Evolutionary conservation across 2,329 filamentous ascomycete species (phyloP), one percentile per base, ranked within the genome.

Genomic region (Aspergillus ochraceoroseus): DNA sequence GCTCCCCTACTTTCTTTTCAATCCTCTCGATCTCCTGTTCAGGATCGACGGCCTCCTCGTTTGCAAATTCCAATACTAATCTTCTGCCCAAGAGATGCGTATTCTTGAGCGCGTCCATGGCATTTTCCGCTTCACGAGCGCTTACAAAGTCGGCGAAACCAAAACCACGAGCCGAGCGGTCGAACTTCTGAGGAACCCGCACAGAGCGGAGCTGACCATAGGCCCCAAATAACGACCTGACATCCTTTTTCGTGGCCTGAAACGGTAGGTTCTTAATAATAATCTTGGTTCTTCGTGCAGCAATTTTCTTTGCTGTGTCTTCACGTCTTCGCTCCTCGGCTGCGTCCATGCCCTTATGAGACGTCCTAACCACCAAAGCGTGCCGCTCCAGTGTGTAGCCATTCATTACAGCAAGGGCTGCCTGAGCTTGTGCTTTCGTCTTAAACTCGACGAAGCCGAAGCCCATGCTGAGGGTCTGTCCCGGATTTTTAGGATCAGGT

Each of bases 201-300:
- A 98, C 87, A 38, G 88, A 90, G 58, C 87, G 84, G 48, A 98
- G 79, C 63, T 95, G 84, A 31, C 92, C 94, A 67, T 95, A 96
- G 23, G 87, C 82, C 47, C 85, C 81, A 62, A 96, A 89, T 28
- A 96, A 74, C 38, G 83, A 74, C 48, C 87, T 80, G 43, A 98
- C 76, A 62, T 98, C 92, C 65, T 94, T 92, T 72, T 95, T 95
- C 38, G 82, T 84, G 33, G 86, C 84, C 70, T 96, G 87, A 71
- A 98, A 98, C 13, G 92, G 90, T 66, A 98, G 71, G 71, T 98
- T 98, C 74, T 96, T 98, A 72, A 98, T 84, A 66, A 96, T 83
- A 59, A 98, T 84, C 75, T 96, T 96, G 32, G 89, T 95, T 52
- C 80, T 78, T 60, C 82, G 79, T 11, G 77, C 77, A 15, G 85